A percentile compares a stretch with the other conserved stretches of the same genome.
Evolutionary conservation across 73 alveolate species (phyloP).

Genomic region (Paramecium primaurelia): DNA sequence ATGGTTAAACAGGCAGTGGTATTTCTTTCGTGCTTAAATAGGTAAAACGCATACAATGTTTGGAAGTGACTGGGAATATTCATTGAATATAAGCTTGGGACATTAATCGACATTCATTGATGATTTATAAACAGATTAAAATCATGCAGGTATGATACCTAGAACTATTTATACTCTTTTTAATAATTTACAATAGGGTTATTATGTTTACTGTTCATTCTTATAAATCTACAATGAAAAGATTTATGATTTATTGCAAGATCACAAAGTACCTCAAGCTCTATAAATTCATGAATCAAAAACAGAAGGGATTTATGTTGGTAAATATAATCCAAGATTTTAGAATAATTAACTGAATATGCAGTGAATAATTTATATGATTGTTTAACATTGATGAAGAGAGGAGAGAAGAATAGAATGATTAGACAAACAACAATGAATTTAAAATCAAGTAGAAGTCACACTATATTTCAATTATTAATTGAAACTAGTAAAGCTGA

Average conservation of each 20-base stretch:
- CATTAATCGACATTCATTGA: slow-evolving; percentile 50
- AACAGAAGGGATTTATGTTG: slow-evolving; percentile 57
- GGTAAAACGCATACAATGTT: slow-evolving; percentile 75
- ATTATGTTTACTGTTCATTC: slow-evolving; percentile 57
- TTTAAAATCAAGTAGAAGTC: slow-evolving; percentile 72
- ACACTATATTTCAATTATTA: slow-evolving; percentile 70
- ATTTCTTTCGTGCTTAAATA: background rate
- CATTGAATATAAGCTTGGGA: background rate
- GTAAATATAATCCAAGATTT: background rate
- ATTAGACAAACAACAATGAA: slow-evolving; percentile 79
- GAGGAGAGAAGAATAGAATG: slow-evolving; percentile 79
- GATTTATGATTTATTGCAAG: slow-evolving; percentile 51
- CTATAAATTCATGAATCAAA: slow-evolving; percentile 56
- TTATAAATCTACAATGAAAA: slow-evolving; percentile 55
- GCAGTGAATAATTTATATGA: slow-evolving; percentile 69
- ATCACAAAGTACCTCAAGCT: slow-evolving; percentile 41
- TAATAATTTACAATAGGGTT: background rate
- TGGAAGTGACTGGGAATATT: slow-evolving; percentile 70
- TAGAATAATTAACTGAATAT: slow-evolving; percentile 78
- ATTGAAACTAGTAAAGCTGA: slow-evolving; percentile 70
- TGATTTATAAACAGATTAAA: slow-evolving; percentile 26
- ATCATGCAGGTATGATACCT: slow-evolving; percentile 62
- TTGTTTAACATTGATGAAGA: slow-evolving; percentile 70
- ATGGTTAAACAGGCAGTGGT: slow-evolving; percentile 81
- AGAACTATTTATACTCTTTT: slow-evolving; percentile 50